These are phyloP conservation scores for Priceomyces medius DNA, from an alignment of 805 yeast genomes.

Conservation along the genomic window DNA sequence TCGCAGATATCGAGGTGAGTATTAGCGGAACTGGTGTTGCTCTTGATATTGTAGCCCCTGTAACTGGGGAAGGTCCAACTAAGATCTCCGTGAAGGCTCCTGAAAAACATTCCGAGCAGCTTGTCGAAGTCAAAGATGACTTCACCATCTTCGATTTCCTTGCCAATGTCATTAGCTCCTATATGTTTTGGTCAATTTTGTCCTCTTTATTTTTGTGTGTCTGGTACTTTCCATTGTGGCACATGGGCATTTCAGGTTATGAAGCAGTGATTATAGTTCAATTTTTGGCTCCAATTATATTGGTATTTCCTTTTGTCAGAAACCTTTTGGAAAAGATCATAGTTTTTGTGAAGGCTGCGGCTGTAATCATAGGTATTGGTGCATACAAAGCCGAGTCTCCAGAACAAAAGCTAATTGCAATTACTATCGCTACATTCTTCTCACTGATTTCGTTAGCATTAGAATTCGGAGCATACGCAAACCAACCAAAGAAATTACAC, in stretches of 20 bases:
- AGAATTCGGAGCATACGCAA: constrained; percentile 43
- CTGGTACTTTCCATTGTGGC: constrained; percentile 98
- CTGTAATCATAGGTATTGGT: constrained; percentile 69
- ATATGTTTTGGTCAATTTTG: constrained; percentile 79
- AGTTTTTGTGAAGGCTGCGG: constrained; percentile 50
- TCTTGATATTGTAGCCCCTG: constrained; percentile 15
- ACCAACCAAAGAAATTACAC: constrained; percentile 30
- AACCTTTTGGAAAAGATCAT: constrained; percentile 44
- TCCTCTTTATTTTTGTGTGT: constrained; percentile 82
- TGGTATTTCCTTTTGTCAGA: constrained; percentile 43
- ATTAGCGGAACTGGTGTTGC: constrained; percentile 27
- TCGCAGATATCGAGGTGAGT: constrained; percentile 56
- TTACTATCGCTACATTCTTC: constrained; percentile 66
- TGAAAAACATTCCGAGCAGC: constrained; percentile 10
- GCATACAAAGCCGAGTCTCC: constrained; percentile 71
- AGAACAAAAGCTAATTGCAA: constrained; percentile 60
- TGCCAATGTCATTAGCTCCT: constrained; percentile 59
- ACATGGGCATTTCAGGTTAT: constrained; percentile 95
- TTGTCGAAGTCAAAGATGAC: constrained; percentile 22
- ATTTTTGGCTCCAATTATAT: constrained; percentile 57
- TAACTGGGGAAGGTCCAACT: constrained; percentile 8
- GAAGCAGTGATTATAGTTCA: constrained; percentile 64
- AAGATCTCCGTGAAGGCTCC: constrained; percentile 10
- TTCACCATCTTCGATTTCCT: constrained; percentile 37
- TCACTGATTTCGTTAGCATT: constrained; percentile 58